Base-by-base conservation (phyloP, 225 moss, liverwort and hornwort genomes). In the Pseudisothecium myosuroides region DNA sequence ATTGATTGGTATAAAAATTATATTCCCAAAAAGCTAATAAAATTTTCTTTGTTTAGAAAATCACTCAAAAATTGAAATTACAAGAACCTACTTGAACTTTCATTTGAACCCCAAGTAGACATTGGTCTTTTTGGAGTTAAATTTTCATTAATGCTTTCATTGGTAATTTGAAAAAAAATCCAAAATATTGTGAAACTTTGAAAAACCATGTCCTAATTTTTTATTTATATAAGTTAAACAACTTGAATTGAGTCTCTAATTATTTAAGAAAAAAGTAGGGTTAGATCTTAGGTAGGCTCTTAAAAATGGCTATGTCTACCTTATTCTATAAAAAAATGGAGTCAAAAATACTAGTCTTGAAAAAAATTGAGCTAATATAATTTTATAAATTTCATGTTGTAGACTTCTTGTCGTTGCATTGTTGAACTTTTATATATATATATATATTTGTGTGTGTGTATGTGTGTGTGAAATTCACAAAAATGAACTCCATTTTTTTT, bases 221-320 rank as follows among this genome's bases (percentile, higher is more conserved):
- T 29, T 26, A 28, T 17, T 28, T 45, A 45, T 29, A 6, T 45
- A 6, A 5, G 6, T 73, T 41, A 41, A 10, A 71, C 14, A 41
- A 41, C 26, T 71, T 41, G 8, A 41, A 45, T 17, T 45, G 17
- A 17, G 2, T 45, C 10, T 29, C 2, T 73, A 43, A 10, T 17
- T 28, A 14, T 28, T 73, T 6, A 27, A 10, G 29, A 3, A 1
- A 73, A 0, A 1, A n/a, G n/a, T n/a, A n/a, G n/a, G n/a, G n/a
- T n/a, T n/a, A n/a, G n/a, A 28, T 39, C 7, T 45, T 27, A 0
- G 17, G 3, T 45, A 72, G 15, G 6, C 0, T 2, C 5, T 47
- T 45, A 3, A 4, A 49, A 75, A 75, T 47, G 47, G 11, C 0
- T 31, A 18, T 31, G 3, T 31, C 49, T 75, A 31, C 7, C 4